Evolutionary conservation across 2,329 filamentous ascomycete genomes (phyloP).

Genomic region (Fulvia fulva): DNA sequence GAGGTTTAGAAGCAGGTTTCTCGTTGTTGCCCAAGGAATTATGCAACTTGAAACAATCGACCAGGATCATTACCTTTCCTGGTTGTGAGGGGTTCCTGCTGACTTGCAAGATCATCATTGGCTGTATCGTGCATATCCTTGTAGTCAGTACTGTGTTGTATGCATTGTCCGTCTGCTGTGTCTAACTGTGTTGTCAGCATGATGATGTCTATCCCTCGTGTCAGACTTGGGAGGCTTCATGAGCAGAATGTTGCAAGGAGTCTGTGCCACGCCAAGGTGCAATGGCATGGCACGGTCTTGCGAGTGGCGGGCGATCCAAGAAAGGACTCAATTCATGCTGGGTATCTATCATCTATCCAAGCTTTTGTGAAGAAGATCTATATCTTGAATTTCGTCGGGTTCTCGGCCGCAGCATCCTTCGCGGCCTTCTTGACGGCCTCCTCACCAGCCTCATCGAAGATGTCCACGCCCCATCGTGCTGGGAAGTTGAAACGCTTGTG

Average conservation of each 20-base stretch:
- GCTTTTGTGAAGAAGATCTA: background rate
- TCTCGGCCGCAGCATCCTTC: constrained; percentile 34
- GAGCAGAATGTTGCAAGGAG: background rate
- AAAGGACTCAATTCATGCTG: background rate
- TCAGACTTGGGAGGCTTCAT: background rate
- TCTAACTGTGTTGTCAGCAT: background rate
- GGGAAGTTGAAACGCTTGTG: constrained; percentile 46
- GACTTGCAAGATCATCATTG: background rate
- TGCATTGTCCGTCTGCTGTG: background rate
- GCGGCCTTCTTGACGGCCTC: constrained; percentile 36
- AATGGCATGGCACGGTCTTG: background rate
- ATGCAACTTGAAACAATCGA: background rate
- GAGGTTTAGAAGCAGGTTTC: background rate
- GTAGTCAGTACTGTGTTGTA: background rate
- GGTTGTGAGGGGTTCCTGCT: background rate
- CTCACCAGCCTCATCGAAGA: constrained; percentile 43
- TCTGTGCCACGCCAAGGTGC: background rate
- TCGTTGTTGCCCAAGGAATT: background rate
- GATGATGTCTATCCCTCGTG: background rate
- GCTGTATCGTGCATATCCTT: background rate
- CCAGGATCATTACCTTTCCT: background rate
- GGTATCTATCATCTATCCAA: background rate
- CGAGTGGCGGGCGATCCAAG: background rate
- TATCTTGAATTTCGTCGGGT: constrained; percentile 36
- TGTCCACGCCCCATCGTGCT: constrained; percentile 42